Base-by-base conservation (phyloP, 2,329 filamentous ascomycete species). In the Trichothecium sympodiale region DNA sequence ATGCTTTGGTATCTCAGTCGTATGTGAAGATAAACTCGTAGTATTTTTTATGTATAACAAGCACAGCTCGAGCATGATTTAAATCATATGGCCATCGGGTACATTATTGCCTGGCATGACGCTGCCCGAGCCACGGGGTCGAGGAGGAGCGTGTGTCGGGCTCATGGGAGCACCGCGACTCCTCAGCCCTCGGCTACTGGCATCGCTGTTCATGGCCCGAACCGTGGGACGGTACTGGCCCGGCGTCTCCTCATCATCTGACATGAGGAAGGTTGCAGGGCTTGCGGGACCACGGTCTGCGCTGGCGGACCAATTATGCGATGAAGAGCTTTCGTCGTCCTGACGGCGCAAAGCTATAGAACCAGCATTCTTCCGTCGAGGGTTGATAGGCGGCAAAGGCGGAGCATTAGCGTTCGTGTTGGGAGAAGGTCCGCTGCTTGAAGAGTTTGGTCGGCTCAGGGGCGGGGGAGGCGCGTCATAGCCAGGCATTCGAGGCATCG, bases 311-410 rank as follows among this genome's bases (percentile, higher is more conserved):
- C 52, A 44, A 38, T 52, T 30, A 42, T 45, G 17, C 40, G 35
- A 29, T 17, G 12, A 17, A 43, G 46, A 8, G 44, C 43, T 7
- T 38, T 29, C 23, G 27, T 38, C 39, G 41, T 42, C n/a, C 15
- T 38, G 15, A 14, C 37, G 35, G 9, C 26, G 31, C 5, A 63
- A 41, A 4, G 54, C 52, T 17, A 55, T 57, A n/a, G 20, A 25
- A 10, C 62, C 49, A 2, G 60, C 51, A 8, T 62, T 64, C 36
- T 68, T 64, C 8, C 73, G 64, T 33, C 69, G 62, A 18, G 73
- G 73, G 47, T 77, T 77, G 49, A 77, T 71, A 2, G 72, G 71
- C 3, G 73, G 73, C 26, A 77, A 39, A 6, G 20, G 20, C 20
- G 20, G 20, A 25, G 20, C 20, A 25, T 25, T 10, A 25, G 10